A percentile compares a stretch with the other conserved stretches of the same genome.
phyloP scores from a whole-genome alignment of 1,139 yeast genomes.

The Zygotorulaspora mrakii region DNA sequence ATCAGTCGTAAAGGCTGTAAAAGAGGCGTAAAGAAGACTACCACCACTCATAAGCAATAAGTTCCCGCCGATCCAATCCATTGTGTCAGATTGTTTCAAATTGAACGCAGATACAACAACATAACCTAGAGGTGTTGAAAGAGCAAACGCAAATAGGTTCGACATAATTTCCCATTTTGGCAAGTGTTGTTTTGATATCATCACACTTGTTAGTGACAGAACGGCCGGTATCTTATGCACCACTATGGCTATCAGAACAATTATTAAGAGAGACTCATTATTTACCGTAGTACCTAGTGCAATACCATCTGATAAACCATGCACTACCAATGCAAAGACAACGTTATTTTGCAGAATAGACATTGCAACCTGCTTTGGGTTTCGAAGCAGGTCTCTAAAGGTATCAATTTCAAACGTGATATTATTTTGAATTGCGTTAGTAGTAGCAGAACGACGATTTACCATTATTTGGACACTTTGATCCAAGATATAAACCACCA shows the following conservation, averaged over 20 bases:
- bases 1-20: slow-evolving; percentile 31
- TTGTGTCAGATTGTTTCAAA: slow-evolving; percentile 24
- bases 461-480: slow-evolving; percentile 23
- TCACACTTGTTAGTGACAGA: slow-evolving; percentile 48
- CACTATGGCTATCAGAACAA: slow-evolving; percentile 51
- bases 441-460: neutral
- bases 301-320: slow-evolving; percentile 62
- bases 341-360: slow-evolving; percentile 39
- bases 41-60: slow-evolving; percentile 37
- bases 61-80: slow-evolving; percentile 34
- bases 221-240: slow-evolving; percentile 65
- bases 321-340: slow-evolving; percentile 56
- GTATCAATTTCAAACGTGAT: slow-evolving; percentile 10
- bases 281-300: slow-evolving; percentile 55
- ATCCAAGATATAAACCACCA: slow-evolving; percentile 32
- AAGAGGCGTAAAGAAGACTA: slow-evolving; percentile 35
- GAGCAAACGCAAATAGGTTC: slow-evolving; percentile 34
- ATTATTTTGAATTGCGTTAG: neutral
- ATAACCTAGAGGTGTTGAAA: slow-evolving; percentile 36
- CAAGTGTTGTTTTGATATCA: slow-evolving; percentile 34
- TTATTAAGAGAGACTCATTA: slow-evolving; percentile 42
- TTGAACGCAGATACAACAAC: slow-evolving; percentile 27
- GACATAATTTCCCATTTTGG: slow-evolving; percentile 31
- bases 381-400: slow-evolving; percentile 20
- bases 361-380: slow-evolving; percentile 23